Evolutionary conservation across 2,329 filamentous ascomycete genomes (phyloP).

Genomic region (Paraphaeosphaeria minitans): DNA sequence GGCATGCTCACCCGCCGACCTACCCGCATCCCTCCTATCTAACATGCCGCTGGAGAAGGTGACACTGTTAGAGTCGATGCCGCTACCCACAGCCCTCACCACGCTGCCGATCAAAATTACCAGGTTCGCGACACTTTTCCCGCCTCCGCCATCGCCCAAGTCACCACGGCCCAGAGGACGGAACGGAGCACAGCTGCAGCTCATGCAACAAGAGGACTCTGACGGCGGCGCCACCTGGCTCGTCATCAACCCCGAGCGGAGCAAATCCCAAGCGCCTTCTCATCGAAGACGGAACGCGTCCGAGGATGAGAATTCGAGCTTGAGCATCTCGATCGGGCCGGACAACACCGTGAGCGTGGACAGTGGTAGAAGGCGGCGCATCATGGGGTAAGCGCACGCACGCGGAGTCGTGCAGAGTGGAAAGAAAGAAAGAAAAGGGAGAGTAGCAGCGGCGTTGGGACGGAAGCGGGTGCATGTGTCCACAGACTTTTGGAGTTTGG

Average conservation of each 20-base stretch:
- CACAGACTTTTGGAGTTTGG: not conserved
- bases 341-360: slow-evolving; percentile 48
- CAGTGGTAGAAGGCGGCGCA: slow-evolving; percentile 38
- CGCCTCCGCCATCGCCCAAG: slow-evolving; percentile 33
- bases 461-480: not conserved
- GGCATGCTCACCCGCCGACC: slow-evolving; percentile 37
- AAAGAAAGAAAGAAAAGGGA: not conserved
- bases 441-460: not conserved
- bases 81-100: slow-evolving; percentile 35
- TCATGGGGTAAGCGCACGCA: slow-evolving; percentile 27
- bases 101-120: slow-evolving; percentile 36
- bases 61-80: slow-evolving; percentile 40
- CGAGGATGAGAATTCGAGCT: slow-evolving; percentile 40
- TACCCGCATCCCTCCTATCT: slow-evolving; percentile 38
- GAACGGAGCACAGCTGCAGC: slow-evolving; percentile 38
- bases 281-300: slow-evolving; percentile 26
- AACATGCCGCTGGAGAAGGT: slow-evolving; percentile 41
- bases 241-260: slow-evolving; percentile 44
- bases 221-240: slow-evolving; percentile 44
- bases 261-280: slow-evolving; percentile 35
- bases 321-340: slow-evolving; percentile 45
- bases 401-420: not conserved
- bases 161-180: slow-evolving; percentile 29
- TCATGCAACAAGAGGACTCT: slow-evolving; percentile 43
- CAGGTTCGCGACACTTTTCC: slow-evolving; percentile 36